Evolutionary conservation across 2,329 filamentous ascomycete species (phyloP).

Genomic region (Aspergillus sp.): DNA sequence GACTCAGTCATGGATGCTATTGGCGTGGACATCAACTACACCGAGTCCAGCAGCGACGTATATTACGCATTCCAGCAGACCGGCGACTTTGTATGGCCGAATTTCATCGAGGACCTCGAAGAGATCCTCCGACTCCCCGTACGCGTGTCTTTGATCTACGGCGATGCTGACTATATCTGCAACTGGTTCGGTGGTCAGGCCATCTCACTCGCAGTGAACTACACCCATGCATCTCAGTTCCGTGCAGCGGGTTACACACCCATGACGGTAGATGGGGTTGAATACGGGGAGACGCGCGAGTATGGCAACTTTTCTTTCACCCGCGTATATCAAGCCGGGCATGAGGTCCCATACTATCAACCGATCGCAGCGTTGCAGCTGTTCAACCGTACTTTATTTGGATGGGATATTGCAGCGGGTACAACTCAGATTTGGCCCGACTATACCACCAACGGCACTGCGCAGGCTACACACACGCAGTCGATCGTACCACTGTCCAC

Average conservation of each 20-base stretch:
- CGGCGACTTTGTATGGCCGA: conserved; percentile 65
- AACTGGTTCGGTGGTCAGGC: conserved; percentile 72
- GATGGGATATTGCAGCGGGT: conserved; percentile 59
- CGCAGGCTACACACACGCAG: conserved; percentile 50
- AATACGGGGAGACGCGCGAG: conserved; percentile 73
- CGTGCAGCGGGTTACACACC: conserved; percentile 69
- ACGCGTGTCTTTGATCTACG: conserved; percentile 71
- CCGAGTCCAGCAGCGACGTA: conserved; percentile 45
- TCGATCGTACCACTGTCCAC: conserved; percentile 38
- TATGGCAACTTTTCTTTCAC: conserved; percentile 73
- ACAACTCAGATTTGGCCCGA: conserved; percentile 32
- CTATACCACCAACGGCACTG: conserved; percentile 45
- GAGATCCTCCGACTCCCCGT: conserved; percentile 63
- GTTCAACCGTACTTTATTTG: conserved; percentile 62
- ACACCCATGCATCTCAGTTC: conserved; percentile 59
- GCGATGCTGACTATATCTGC: conserved; percentile 60
- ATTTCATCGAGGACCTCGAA: conserved; percentile 62
- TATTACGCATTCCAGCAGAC: conserved; percentile 55
- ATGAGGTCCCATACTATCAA: conserved; percentile 61
- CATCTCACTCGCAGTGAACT: conserved; percentile 63
- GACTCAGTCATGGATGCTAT: conserved; percentile 59
- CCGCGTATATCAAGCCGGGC: conserved; percentile 67
- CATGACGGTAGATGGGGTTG: conserved; percentile 66
- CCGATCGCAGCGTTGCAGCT: conserved; percentile 61
- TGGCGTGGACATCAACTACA: conserved; percentile 65